Evolutionary conservation across 129 eudicot genomes (phyloP), one percentile per base, ranked within the genome.

Genomic region (Lactuca sativa): DNA sequence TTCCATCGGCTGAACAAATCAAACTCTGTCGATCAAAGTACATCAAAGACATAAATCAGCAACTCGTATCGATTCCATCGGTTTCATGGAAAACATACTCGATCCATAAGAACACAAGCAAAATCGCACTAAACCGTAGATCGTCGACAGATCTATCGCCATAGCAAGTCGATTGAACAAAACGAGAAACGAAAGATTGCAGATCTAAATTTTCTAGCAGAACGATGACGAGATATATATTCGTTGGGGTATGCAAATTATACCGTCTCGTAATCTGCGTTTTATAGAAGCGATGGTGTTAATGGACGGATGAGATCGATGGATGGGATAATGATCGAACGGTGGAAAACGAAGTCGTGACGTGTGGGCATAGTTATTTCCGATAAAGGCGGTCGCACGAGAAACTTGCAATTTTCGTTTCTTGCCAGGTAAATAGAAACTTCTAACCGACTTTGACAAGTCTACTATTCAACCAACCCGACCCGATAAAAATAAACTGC

Each of bases 311-410:
- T 63, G 57, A 73, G 78, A 73, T 63, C 55, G 0, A 11, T 55
- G 0, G 10, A 18, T 38, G 2, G 12, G 54, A 30, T 6, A 34
- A 54, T 54, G 34, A 73, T 73, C 78, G 2, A 13, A 73, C 64
- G 78, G 71, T 11, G 7, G 9, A 14, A 54, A n/a, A 73, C 7
- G 54, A 59, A 69, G 14, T 52, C 3, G 34, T 73, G 70, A 73
- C 77, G 77, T 73, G 70, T 73, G 17, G 66, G 34, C 34, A 41
- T 70, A 70, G 11, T 14, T 7, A 9, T 43, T 31, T 59, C 75
- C 66, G 48, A 7, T 70, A 25, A 43, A 70, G 75, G 66, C 75
- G 67, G 75, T 70, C 36, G 75, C 75, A 15, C 66, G 48, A 32
- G 15, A 43, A 58, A 70, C 56, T 43, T 58, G 66, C 47, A 66